These are phyloP conservation scores for Microdochium bolleyi DNA, from an alignment of 2,329 filamentous ascomycete species.

Conservation along the genomic window DNA sequence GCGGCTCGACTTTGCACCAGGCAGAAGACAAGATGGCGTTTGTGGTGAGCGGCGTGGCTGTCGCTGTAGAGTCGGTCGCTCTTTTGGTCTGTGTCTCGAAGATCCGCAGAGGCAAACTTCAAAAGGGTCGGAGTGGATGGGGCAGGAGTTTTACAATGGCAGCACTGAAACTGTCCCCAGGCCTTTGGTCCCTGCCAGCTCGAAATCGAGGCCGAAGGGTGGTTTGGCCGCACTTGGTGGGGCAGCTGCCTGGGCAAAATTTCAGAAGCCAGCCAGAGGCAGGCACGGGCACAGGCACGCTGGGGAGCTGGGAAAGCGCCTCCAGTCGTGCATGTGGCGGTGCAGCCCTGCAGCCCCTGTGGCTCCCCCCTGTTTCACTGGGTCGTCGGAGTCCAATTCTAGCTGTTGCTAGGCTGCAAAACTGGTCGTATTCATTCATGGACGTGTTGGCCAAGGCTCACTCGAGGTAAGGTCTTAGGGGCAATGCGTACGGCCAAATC, in stretches of 20 bases:
- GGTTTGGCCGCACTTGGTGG: too few species aligned
- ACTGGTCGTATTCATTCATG: too few species aligned
- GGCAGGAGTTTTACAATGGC: background rate
- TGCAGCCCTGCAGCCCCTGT: background rate
- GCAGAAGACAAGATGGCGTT: constrained; percentile 7
- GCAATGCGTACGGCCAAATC: too few species aligned
- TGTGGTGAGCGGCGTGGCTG: constrained; percentile 4
- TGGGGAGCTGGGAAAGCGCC: too few species aligned
- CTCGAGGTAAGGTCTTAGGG: too few species aligned
- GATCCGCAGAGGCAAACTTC: background rate
- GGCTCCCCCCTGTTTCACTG: background rate
- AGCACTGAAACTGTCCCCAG: background rate
- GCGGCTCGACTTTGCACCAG: constrained; percentile 10
- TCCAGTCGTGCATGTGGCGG: background rate
- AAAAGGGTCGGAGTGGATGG: background rate
- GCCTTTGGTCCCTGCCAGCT: background rate
- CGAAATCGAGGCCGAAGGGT: background rate
- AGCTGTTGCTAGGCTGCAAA: too few species aligned
- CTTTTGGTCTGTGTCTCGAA: background rate
- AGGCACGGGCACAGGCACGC: too few species aligned
- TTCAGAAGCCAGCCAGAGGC: too few species aligned
- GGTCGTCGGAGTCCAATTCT: background rate
- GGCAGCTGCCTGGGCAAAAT: too few species aligned
- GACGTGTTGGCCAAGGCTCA: too few species aligned
- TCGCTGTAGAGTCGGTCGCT: constrained; percentile 4